Evolutionary conservation across 1,284 basidiomycete genomes (phyloP).

Genomic region (Sanguinoderma infundibulare): DNA sequence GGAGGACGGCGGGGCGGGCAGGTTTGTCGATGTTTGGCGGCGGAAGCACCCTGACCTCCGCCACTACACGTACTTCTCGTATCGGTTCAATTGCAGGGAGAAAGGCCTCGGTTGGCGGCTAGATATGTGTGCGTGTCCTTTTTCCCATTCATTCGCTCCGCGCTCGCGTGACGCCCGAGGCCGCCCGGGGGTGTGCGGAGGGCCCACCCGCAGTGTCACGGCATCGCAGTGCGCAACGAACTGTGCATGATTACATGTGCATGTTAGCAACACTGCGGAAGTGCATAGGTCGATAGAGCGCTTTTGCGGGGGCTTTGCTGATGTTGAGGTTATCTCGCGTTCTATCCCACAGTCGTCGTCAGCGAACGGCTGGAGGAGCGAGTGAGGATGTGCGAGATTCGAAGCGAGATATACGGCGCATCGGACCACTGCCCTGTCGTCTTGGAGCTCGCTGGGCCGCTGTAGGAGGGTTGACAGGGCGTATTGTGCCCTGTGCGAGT

Average conservation of each 20-base stretch:
- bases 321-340: constrained; percentile 5
- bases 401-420: constrained; percentile 84
- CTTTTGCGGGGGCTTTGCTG: constrained; percentile 4
- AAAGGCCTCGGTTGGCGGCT: constrained; percentile 90
- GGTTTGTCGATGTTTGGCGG: constrained; percentile 86
- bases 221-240: neutral
- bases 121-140: constrained; percentile 71
- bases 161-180: no score
- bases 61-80: constrained; percentile 88
- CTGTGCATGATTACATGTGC: no score
- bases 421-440: constrained; percentile 85
- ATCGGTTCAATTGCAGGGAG: constrained; percentile 78
- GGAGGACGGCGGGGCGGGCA: constrained; percentile 35
- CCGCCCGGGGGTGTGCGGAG: no score
- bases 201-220: neutral
- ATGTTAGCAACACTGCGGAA: neutral
- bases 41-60: constrained; percentile 67
- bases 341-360: constrained; percentile 57
- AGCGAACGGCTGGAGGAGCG: constrained; percentile 67
- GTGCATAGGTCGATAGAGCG: neutral
- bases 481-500: neutral
- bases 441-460: constrained; percentile 59
- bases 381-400: constrained; percentile 80
- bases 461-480: constrained; percentile 11
- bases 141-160: neutral